These are phyloP conservation scores for Melastoma malabathricum DNA, from an alignment of 345 rosid species.

Conservation along the genomic window DNA sequence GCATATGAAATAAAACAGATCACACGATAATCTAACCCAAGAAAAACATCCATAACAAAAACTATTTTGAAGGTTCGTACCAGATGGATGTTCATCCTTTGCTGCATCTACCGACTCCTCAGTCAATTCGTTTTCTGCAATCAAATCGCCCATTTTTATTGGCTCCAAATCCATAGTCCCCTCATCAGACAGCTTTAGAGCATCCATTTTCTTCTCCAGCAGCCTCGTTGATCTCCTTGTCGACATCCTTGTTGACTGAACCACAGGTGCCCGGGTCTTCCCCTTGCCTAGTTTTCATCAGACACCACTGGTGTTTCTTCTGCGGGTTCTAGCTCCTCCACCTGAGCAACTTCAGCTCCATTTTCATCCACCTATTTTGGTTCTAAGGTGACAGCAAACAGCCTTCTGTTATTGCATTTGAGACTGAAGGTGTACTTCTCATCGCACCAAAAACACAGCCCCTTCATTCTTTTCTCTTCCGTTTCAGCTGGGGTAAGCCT, in stretches of 20 bases:
- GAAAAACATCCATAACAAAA: not conserved
- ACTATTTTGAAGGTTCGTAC: constrained; percentile 8
- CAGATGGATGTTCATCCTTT: constrained; percentile 14
- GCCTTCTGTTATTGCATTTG: too few relatives aligned
- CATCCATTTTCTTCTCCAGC: constrained; percentile 47
- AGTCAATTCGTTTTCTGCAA: constrained; percentile 4
- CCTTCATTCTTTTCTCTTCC: too few relatives aligned
- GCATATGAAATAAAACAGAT: not conserved
- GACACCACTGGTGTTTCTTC: constrained; percentile 12
- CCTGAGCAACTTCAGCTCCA: too few relatives aligned
- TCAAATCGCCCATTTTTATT: constrained; percentile 14
- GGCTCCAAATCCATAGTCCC: constrained; percentile 9
- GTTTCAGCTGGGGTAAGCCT: too few relatives aligned
- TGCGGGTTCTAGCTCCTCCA: constrained; percentile 6
- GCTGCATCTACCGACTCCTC: constrained; percentile 7
- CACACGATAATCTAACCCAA: too few relatives aligned
- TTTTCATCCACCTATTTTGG: not conserved
- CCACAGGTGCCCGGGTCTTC: constrained; percentile 6
- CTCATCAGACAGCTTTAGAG: constrained; percentile 36
- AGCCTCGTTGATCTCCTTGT: constrained; percentile 63
- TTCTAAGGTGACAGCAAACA: too few relatives aligned
- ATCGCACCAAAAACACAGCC: too few relatives aligned
- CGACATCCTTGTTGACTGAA: constrained; percentile 30
- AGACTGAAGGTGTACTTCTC: too few relatives aligned
- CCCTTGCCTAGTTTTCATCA: constrained; percentile 10